Evolutionary conservation across 306 rosid species (phyloP), one percentile per base, ranked within the genome.

Genomic region (Canavalia ensiformis): DNA sequence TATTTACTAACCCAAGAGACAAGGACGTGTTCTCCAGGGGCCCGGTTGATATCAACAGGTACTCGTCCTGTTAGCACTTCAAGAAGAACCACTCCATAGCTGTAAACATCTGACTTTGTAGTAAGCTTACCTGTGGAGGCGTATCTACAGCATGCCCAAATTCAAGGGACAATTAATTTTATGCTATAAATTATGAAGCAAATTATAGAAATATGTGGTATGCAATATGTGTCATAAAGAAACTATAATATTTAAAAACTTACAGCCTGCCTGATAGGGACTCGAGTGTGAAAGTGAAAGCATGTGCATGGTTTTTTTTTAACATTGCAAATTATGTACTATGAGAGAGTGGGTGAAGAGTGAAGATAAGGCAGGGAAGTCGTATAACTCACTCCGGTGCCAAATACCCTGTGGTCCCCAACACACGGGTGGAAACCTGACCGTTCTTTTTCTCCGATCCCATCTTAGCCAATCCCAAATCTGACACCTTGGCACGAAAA

Each of bases 331-430:
- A 65, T 76, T 59, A 30, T 57, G 82, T 60, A 68, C 55, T 62
- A 18, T 18, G 25, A 18, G 42, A 33, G 74, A 68, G 42, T 77
- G 82, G 52, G 75, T 73, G 37, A 39, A 50, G 83, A 51, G 63
- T 57, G 44, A 64, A 60, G 84, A 51, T 58, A 77, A 77, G 74
- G 81, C 74, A 78, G 64, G 76, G 71, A 59, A 76, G 49, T 73
- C 75, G 62, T 77, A 76, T 18, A 62, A 46, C 98, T 93, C 88
- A 96, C 99, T 96, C 99, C 85, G 99, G 99, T 69, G 99, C 99
- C 46, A 92, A 70, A 85, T 94, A 96, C 86, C 97, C 99, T 2
- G 98, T 93, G 94, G 97, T 92, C 96, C 97, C 97, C 41, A 89
- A 79, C 71, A 93, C 92, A 68, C 93, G 88, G 13, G 99, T 96